Evolutionary conservation across 257 asterid species (phyloP).

Genomic region (Nicotiana otophora): DNA sequence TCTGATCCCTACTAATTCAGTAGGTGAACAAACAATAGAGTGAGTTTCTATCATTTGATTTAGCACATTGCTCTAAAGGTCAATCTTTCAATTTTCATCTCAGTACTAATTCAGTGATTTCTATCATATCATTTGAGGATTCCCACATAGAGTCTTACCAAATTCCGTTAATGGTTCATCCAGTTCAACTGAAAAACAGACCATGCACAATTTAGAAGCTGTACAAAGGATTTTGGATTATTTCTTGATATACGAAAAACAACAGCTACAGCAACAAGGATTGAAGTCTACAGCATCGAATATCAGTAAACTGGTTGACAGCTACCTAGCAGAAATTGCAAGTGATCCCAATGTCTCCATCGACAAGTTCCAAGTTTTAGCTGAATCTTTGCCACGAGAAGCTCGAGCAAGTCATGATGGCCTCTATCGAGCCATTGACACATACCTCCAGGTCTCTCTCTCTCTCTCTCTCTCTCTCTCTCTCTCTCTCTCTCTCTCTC

Average conservation of each 20-base stretch:
- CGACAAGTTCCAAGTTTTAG: constrained; percentile 54
- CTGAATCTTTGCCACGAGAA: constrained; percentile 62
- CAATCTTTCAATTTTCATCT: not conserved
- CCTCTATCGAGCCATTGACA: constrained; percentile 76
- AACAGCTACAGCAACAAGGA: constrained; percentile 35
- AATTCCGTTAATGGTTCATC: constrained; percentile 8
- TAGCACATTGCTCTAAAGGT: not conserved
- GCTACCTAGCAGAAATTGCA: constrained; percentile 74
- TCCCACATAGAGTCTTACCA: not conserved
- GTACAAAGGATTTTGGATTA: constrained; percentile 76
- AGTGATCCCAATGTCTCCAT: constrained; percentile 60
- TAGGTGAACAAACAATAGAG: constrained; percentile 46
- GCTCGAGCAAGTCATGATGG: constrained; percentile 68
- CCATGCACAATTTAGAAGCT: constrained; percentile 49
- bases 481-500: constrained; percentile 10
- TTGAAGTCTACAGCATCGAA: constrained; percentile 34
- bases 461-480: not conserved
- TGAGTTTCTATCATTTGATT: constrained; percentile 30
- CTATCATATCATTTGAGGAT: too few species aligned
- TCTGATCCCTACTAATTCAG: constrained; percentile 51
- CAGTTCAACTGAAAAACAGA: constrained; percentile 48
- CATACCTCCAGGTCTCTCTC: constrained; percentile 56
- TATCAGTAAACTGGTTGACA: constrained; percentile 71
- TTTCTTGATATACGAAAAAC: constrained; percentile 55
- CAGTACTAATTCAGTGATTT: not conserved